Evolutionary conservation across 345 rosid species (phyloP).

Genomic region (Stellera chamaejasme): DNA sequence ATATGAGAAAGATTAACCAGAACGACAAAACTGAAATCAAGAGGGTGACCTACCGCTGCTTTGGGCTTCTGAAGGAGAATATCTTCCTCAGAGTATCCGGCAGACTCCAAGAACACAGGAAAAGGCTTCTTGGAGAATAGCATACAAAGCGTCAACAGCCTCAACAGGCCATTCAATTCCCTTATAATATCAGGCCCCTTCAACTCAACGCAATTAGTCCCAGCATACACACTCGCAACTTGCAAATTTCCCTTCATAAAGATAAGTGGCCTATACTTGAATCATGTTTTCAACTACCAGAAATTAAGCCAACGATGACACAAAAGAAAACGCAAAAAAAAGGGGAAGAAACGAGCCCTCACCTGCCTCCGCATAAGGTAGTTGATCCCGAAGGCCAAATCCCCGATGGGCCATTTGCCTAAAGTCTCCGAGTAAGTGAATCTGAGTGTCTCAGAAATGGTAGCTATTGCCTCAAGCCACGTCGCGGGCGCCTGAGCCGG

Average conservation of each 20-base stretch:
- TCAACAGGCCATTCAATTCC: slow-evolving; percentile 54
- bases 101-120: slow-evolving; percentile 71
- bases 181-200: slow-evolving; percentile 56
- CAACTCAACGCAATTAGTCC: slow-evolving; percentile 48
- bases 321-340: background rate
- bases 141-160: slow-evolving; percentile 75
- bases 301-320: background rate
- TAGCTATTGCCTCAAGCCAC: slow-evolving; percentile 80
- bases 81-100: slow-evolving; percentile 66
- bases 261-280: background rate
- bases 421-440: slow-evolving; percentile 92
- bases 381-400: slow-evolving; percentile 95
- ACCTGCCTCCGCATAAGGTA: slow-evolving; percentile 90
- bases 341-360: slow-evolving; percentile 5
- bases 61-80: slow-evolving; percentile 93
- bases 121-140: slow-evolving; percentile 92
- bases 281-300: slow-evolving; percentile 1
- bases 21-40: background rate
- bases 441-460: slow-evolving; percentile 78
- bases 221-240: slow-evolving; percentile 81
- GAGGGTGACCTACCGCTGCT: slow-evolving; percentile 66
- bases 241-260: slow-evolving; percentile 62
- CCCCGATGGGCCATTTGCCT: slow-evolving; percentile 97
- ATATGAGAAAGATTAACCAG: too few species aligned
- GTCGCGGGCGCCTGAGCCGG: slow-evolving; percentile 96